These are phyloP conservation scores for Xerocomellus dryophilus DNA, from an alignment of 768 basidiomycete species.

Conservation along the genomic window DNA sequence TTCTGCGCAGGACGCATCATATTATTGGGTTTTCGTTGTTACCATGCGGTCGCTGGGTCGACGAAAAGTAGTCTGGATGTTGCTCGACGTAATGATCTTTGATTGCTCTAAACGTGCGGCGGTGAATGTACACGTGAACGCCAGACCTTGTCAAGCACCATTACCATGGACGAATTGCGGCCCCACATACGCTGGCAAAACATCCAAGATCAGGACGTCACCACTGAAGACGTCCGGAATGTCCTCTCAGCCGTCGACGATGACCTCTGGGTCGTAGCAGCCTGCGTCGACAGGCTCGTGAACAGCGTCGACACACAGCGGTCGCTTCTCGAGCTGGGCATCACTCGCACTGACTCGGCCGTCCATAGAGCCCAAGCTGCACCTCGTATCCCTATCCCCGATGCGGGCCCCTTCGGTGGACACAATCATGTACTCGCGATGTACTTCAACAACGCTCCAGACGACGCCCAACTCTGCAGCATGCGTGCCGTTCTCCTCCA, in stretches of 20 bases:
- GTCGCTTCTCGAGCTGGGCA: conserved; percentile 58
- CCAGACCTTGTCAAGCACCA: neutral
- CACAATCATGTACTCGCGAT: conserved; percentile 35
- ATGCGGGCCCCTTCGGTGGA: conserved; percentile 16
- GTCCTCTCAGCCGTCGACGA: conserved; percentile 52
- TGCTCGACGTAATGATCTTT: conserved; percentile 1
- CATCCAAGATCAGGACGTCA: conserved; percentile 58
- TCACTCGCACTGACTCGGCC: conserved; percentile 54
- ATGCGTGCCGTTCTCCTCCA: conserved; percentile 68
- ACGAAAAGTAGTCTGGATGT: conserved; percentile 32
- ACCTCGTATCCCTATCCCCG: conserved; percentile 25
- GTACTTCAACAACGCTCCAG: conserved; percentile 55
- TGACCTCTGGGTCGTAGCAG: conserved; percentile 77
- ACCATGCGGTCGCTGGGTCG: conserved; percentile 7
- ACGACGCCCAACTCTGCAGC: conserved; percentile 61
- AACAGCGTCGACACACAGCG: conserved; percentile 54
- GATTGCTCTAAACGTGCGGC: neutral
- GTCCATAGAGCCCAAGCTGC: conserved; percentile 45
- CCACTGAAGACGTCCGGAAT: conserved; percentile 44
- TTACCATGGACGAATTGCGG: conserved; percentile 38
- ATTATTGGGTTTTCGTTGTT: conserved; percentile 33
- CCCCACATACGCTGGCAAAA: conserved; percentile 53
- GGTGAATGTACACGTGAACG: neutral
- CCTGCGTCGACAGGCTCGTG: conserved; percentile 66
- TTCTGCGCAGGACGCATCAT: conserved; percentile 8